These are phyloP conservation scores for Oryza meyeriana DNA, from an alignment of 176 grass and related monocot genomes.

Conservation along the genomic window DNA sequence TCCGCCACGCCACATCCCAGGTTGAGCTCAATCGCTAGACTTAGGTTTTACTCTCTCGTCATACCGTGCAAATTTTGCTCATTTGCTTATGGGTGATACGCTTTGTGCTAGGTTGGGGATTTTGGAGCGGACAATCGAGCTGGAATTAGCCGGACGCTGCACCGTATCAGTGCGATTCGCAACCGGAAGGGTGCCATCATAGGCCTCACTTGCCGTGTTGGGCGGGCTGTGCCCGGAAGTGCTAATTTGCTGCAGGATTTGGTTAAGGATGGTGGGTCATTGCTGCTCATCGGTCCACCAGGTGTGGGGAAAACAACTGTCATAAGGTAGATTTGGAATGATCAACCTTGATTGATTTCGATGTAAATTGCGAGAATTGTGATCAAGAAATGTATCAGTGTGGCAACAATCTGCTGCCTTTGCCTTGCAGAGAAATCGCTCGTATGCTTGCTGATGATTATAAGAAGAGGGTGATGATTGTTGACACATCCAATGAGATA, in stretches of 20 bases:
- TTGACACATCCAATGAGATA: slow-evolving; percentile 97
- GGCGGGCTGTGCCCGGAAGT: slow-evolving; percentile 73
- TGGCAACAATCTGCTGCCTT: not conserved
- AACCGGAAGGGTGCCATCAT: slow-evolving; percentile 72
- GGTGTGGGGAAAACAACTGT: slow-evolving; percentile 86
- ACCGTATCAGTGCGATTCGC: slow-evolving; percentile 75
- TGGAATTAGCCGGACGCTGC: slow-evolving; percentile 75
- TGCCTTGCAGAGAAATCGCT: slow-evolving; percentile 77
- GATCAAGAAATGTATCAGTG: not conserved
- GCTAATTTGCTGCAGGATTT: slow-evolving; percentile 85
- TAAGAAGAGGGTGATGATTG: slow-evolving; percentile 82
- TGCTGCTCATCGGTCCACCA: slow-evolving; percentile 83
- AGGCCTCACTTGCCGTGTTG: slow-evolving; percentile 83
- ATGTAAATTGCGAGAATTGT: not conserved
- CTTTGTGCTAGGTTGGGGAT: slow-evolving; percentile 59
- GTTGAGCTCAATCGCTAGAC: not conserved
- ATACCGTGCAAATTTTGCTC: not conserved
- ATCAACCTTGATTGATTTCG: not conserved
- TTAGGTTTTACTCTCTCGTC: not conserved
- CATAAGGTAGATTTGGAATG: slow-evolving; percentile 57
- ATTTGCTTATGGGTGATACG: not conserved
- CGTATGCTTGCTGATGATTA: slow-evolving; percentile 84
- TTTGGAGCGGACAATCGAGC: slow-evolving; percentile 81
- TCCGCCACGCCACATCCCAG: slow-evolving; percentile 67
- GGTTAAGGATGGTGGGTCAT: slow-evolving; percentile 70